Percentiles rank a stretch among this genome's conserved stretches.
These are phyloP conservation scores for Alternaria solani DNA, from an alignment of 2,329 filamentous ascomycete species.

Conservation along the genomic window DNA sequence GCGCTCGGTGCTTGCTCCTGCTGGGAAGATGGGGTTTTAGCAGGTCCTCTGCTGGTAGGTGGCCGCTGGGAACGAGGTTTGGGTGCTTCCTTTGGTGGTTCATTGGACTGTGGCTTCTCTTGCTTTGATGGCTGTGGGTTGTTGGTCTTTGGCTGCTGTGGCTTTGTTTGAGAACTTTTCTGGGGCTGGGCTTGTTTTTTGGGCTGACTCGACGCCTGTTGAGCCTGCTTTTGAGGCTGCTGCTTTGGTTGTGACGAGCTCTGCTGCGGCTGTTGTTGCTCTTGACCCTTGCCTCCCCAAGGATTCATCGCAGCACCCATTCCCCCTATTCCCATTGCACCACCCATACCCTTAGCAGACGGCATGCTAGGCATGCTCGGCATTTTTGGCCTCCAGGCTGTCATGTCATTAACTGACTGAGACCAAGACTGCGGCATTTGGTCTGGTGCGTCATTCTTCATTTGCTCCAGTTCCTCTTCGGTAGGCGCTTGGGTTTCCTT, in stretches of 20 bases:
- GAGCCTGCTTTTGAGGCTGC: background rate
- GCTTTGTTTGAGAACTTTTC: constrained; percentile 6
- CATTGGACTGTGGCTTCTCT: constrained; percentile 12
- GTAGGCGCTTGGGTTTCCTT: constrained; percentile 45
- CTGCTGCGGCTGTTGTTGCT: constrained; percentile 14
- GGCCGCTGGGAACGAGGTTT: constrained; percentile 20
- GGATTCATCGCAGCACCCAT: constrained; percentile 15
- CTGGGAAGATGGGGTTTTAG: background rate
- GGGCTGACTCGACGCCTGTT: background rate
- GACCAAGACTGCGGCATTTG: constrained; percentile 46
- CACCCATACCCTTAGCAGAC: constrained; percentile 30
- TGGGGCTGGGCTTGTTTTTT: constrained; percentile 3
- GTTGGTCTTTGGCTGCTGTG: background rate
- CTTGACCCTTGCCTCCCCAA: constrained; percentile 17
- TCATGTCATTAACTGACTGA: constrained; percentile 45
- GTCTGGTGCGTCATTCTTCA: constrained; percentile 46
- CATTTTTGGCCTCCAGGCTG: constrained; percentile 40
- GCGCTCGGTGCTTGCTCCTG: constrained; percentile 6
- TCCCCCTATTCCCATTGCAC: constrained; percentile 33
- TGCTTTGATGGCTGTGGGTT: constrained; percentile 25
- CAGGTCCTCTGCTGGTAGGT: constrained; percentile 1
- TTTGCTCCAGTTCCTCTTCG: constrained; percentile 45
- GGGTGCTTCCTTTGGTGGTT: constrained; percentile 26
- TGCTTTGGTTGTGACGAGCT: constrained; percentile 7
- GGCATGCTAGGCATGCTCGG: constrained; percentile 42